Evolutionary conservation across 2,329 filamentous ascomycete species (phyloP), one percentile per base, ranked within the genome.

Genomic region (Aaosphaeria arxii): DNA sequence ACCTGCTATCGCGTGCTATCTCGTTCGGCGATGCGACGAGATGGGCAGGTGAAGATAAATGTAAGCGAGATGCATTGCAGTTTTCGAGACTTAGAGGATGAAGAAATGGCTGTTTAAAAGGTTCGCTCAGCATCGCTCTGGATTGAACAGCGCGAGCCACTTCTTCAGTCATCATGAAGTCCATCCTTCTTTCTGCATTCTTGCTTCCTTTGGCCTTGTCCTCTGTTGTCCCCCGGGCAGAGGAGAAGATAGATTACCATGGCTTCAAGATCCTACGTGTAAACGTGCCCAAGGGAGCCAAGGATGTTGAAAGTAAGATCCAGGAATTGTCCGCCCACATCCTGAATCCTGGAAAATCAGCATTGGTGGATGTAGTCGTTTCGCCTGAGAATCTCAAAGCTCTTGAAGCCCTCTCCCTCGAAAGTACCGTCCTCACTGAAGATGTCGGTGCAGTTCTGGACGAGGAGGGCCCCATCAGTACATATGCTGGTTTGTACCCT

Each of bases 261-360:
- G 66, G 66, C 50, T 69, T 65, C 59, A 69, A 68, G 53, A 59
- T 67, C 11, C 47, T 70, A 11, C 65, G 67, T 36, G 46, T 70
- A 30, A 42, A 50, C 9, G 49, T 58, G 9, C 43, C 49, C 3
- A 53, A 61, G n/a, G 53, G 58, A 40, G 52, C 48, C 30, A 50
- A 52, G 11, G 53, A 58, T 30, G 50, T 66, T 11, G 60, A 65
- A 46, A 54, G 52, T 17, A 50, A 66, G 44, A 56, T 70, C 35
- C 63, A 67, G 45, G 49, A 59, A 42, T 51, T 70, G 28, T 61
- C 63, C 9, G 57, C 64, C 13, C 64, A 69, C 46, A 43, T 69
- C 6, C 51, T 67, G 44, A 69, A 66, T 46, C 63, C 64, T 40
- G 65, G 64, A 36, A 61, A 61, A 31, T 47, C 58, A 0, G 46